These are phyloP conservation scores for Forsythia viridissima DNA, from an alignment of 257 asterid species.

Conservation along the genomic window DNA sequence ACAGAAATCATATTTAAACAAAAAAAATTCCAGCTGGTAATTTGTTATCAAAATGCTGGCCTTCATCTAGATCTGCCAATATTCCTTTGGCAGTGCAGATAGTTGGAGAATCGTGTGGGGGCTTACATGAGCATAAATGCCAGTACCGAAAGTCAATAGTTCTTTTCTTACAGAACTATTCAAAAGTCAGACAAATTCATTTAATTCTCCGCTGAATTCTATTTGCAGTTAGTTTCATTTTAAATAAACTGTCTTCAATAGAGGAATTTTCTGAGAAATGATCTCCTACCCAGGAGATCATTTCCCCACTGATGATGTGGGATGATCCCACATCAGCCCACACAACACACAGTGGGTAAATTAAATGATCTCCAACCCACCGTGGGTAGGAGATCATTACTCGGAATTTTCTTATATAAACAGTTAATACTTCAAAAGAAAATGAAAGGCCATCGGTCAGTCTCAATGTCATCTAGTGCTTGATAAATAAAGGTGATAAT, in stretches of 20 bases:
- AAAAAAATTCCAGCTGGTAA: background rate
- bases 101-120: background rate
- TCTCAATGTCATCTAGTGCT: background rate
- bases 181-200: background rate
- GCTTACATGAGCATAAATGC: no score
- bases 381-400: no score
- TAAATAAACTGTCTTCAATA: background rate
- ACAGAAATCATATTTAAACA: background rate
- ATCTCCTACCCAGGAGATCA: no score
- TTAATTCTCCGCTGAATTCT: background rate
- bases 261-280: background rate
- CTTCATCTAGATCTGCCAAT: background rate
- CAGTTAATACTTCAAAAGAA: background rate
- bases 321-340: no score
- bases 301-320: no score
- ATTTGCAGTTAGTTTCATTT: background rate
- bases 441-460: background rate
- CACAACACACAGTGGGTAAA: no score
- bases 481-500: no score
- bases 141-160: no score
- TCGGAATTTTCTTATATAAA: background rate
- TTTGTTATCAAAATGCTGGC: background rate
- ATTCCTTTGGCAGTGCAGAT: background rate
- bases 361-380: no score
- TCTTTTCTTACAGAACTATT: background rate